Conservation (phyloP, 1,284 basidiomycete species). For the Xerocomus minutiporus region DNA sequence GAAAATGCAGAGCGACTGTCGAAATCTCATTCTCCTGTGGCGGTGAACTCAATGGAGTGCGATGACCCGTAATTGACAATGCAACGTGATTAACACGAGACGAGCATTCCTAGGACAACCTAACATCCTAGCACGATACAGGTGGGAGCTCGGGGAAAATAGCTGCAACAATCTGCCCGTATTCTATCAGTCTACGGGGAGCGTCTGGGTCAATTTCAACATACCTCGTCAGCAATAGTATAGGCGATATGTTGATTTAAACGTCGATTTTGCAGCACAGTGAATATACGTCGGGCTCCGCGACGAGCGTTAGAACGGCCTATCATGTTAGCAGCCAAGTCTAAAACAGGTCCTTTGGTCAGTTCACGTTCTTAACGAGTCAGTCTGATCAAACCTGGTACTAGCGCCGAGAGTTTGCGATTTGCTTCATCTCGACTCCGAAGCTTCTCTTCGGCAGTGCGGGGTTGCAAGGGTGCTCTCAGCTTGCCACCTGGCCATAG, state of each 20-base stretch:
- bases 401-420: conserved; percentile 79
- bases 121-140: conserved; percentile 9
- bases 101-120: background rate
- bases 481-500: conserved; percentile 83
- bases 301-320: conserved; percentile 89
- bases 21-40: conserved; percentile 12
- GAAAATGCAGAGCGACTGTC: conserved; percentile 1
- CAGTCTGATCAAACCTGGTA: conserved; percentile 65
- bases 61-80: conserved; percentile 1
- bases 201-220: conserved; percentile 2
- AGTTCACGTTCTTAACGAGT: conserved; percentile 4
- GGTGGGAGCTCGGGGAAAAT: conserved; percentile 48
- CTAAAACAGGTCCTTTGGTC: conserved; percentile 38
- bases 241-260: conserved; percentile 91
- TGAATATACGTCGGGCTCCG: conserved; percentile 87
- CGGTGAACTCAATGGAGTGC: conserved; percentile 14
- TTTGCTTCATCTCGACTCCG: conserved; percentile 82
- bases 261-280: conserved; percentile 86
- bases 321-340: conserved; percentile 94
- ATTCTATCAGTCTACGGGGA: conserved; percentile 8
- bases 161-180: conserved; percentile 50
- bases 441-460: conserved; percentile 75
- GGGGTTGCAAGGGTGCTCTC: conserved; percentile 54
- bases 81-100: background rate
- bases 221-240: conserved; percentile 82